Conservation (phyloP, 169 alveolate species). For the Plasmodium gonderi region DNA sequence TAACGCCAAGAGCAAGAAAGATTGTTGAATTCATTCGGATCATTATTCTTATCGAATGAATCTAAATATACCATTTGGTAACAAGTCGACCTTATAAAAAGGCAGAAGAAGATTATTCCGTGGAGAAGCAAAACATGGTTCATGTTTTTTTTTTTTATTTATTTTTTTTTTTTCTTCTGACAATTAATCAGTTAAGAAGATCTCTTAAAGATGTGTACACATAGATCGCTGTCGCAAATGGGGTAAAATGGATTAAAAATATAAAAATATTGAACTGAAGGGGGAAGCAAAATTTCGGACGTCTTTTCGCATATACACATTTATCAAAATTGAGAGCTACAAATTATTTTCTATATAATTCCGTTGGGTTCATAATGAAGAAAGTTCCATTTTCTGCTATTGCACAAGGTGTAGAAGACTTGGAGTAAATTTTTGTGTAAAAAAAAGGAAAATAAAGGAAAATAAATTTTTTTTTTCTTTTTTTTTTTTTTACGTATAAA, state of each 20-base stretch:
- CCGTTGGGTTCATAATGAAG: neutral
- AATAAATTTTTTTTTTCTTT: too few relatives aligned
- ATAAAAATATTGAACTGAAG: neutral
- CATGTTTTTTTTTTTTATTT: too few relatives aligned
- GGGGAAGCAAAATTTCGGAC: too few relatives aligned
- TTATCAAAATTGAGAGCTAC: neutral
- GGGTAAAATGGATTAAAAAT: neutral
- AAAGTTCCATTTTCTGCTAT: neutral
- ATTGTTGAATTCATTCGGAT: neutral
- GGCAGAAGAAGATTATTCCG: neutral
- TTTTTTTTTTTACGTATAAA: neutral
- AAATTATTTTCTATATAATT: neutral
- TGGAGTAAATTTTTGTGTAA: too few relatives aligned
- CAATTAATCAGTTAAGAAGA: too few relatives aligned
- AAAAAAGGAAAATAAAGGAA: too few relatives aligned
- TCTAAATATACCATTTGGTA: slow-evolving; percentile 55
- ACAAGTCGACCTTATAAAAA: slow-evolving; percentile 24
- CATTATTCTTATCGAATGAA: neutral
- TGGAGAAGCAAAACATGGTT: slow-evolving; percentile 25
- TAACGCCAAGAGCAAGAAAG: slow-evolving; percentile 59
- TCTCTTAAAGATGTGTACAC: too few relatives aligned
- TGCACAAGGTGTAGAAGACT: neutral
- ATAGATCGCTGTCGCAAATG: too few relatives aligned
- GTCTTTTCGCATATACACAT: neutral
- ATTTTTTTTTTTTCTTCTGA: too few relatives aligned